Conservation (phyloP, 2,329 filamentous ascomycete genomes). For the Esteya vermicola region DNA sequence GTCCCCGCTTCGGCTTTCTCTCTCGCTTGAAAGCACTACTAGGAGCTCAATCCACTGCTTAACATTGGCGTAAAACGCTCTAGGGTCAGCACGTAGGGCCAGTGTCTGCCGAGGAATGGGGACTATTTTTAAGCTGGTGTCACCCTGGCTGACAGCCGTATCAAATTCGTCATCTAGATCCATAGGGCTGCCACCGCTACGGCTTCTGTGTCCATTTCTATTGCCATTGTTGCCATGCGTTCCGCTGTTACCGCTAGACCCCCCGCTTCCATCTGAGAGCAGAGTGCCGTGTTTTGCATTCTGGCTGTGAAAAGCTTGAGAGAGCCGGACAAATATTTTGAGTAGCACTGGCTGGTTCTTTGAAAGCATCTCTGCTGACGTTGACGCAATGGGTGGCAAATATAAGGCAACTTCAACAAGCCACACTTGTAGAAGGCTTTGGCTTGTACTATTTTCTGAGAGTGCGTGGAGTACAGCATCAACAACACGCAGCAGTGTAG, state of each 20-base stretch:
- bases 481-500: slow-evolving; percentile 24
- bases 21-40: slow-evolving; percentile 24
- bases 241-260: too few relatives aligned
- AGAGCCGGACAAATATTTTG: slow-evolving; percentile 26
- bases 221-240: too few relatives aligned
- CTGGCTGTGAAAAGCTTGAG: slow-evolving; percentile 17
- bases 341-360: slow-evolving; percentile 26
- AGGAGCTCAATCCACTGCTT: slow-evolving; percentile 31
- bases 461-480: slow-evolving; percentile 26
- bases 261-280: slow-evolving; percentile 31
- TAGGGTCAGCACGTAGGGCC: slow-evolving; percentile 24
- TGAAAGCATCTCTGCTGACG: slow-evolving; percentile 23
- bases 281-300: slow-evolving; percentile 17
- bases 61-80: slow-evolving; percentile 34
- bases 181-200: too few relatives aligned
- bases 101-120: slow-evolving; percentile 32
- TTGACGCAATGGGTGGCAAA: slow-evolving; percentile 28
- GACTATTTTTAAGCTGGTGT: slow-evolving; percentile 19
- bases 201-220: too few relatives aligned
- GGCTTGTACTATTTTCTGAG: slow-evolving; percentile 28
- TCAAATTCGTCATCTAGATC: slow-evolving; percentile 53
- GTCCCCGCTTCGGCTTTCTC: too few relatives aligned
- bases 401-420: slow-evolving; percentile 28
- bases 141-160: slow-evolving; percentile 39
- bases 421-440: slow-evolving; percentile 30